phyloP scores from a whole-genome alignment of 257 asterid species.

The Ballota nigra region DNA sequence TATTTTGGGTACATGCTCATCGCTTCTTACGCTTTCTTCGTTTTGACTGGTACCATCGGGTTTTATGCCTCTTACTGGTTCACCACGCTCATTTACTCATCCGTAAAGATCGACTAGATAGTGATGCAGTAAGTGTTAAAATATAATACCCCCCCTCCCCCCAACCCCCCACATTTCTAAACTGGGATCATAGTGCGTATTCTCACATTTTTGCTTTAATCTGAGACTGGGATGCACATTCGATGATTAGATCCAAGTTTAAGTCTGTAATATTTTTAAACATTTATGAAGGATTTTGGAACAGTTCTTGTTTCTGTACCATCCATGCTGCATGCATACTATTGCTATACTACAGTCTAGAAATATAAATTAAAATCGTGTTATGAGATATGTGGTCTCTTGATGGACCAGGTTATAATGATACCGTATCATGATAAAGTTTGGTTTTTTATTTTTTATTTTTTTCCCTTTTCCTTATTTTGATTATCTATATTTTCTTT shows the following conservation, averaged over 20 bases:
- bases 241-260: not conserved
- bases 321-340: not conserved
- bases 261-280: constrained; percentile 31
- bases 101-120: constrained; percentile 77
- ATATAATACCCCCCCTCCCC: not conserved
- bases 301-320: not conserved
- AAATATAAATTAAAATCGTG: not conserved
- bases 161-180: not conserved
- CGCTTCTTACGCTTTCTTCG: constrained; percentile 80
- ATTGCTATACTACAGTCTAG: not conserved
- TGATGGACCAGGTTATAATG: not conserved
- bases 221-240: not conserved
- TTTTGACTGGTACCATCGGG: constrained; percentile 85
- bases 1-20: constrained; percentile 91
- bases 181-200: constrained; percentile 15
- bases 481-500: too few species aligned
- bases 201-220: constrained; percentile 30
- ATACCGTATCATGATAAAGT: too few species aligned
- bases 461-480: too few species aligned
- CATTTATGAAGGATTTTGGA: constrained; percentile 33
- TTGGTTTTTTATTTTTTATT: too few species aligned
- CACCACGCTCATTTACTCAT: constrained; percentile 87
- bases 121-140: not conserved
- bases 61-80: constrained; percentile 89
- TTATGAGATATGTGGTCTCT: not conserved